Base-by-base conservation (phyloP, 352 stramenopile genomes). In the Phytophthora megakarya region DNA sequence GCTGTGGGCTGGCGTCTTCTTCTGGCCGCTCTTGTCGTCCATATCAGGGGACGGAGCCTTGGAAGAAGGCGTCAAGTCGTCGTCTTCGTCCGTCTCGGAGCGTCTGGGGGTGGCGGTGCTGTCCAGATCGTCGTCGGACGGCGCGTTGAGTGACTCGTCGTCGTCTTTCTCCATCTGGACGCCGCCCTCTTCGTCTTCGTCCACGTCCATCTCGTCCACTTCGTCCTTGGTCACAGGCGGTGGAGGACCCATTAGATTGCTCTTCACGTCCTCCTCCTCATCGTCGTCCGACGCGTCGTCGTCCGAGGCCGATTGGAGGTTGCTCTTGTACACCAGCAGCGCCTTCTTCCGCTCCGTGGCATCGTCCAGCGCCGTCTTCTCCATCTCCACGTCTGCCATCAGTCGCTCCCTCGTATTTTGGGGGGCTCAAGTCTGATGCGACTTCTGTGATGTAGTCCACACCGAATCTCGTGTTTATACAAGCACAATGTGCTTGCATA, bases 261-360 rank as follows among this genome's bases (percentile, higher is more conserved):
- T 70, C 22, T 58, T 33, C 22, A 55, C 26, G 10, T 42, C 26
- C 13, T 53, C 43, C 30, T 75, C 73, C 1, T 80, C 73, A 1
- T 77, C 75, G 3, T 85, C 76, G 18, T 82, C 70, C 2, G 75
- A 74, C 0, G 73, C 76, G 4, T 80, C 75, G 35, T 89, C 78
- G 47, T 91, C 82, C 0, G 77, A 86, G 1, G 61, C 75, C 7
- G 81, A 87, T 49, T 80, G 75, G 42, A 86, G 78, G 44, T 89
- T 88, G 62, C 69, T 84, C 66, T 89, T 90, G 70, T 85, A 93
- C 59, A 91, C 81, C 23, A 93, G 67, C 53, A 93, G 65, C 63
- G 84, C 80, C 68, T 90, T 93, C 76, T 88, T 90, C 56, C 78
- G 75, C 71, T 91, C 81, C 33, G 73, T 83, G 38, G 68, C 59